A percentile compares a stretch with the other conserved stretches of the same genome.
phyloP scores from a whole-genome alignment of 768 basidiomycete species.

The Leccinum sublutescens region DNA sequence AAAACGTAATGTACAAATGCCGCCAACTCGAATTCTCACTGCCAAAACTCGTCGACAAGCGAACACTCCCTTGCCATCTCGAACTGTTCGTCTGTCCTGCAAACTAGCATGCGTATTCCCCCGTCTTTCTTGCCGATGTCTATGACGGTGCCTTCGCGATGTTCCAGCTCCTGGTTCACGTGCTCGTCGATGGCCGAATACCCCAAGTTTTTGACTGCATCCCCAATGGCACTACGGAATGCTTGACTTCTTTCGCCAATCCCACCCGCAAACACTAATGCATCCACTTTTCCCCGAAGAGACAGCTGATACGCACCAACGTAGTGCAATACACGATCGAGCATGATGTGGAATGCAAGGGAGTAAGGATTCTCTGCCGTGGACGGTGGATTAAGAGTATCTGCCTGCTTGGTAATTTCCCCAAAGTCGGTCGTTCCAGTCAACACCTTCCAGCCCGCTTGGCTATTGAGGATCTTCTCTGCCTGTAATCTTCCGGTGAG shows the following conservation, averaged over 20 bases:
- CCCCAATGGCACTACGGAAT: constrained; percentile 57
- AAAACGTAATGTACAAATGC: background rate
- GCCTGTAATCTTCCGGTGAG: constrained; percentile 40
- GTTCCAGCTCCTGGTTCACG: constrained; percentile 44
- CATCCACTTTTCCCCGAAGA: constrained; percentile 66
- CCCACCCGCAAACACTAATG: constrained; percentile 82
- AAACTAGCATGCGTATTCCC: constrained; percentile 49
- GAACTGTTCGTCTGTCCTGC: constrained; percentile 64
- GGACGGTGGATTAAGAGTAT: constrained; percentile 20
- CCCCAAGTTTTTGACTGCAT: constrained; percentile 54
- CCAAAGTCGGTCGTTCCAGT: constrained; percentile 84
- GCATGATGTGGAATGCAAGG: constrained; percentile 60
- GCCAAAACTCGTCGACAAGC: constrained; percentile 16
- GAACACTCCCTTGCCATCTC: constrained; percentile 48
- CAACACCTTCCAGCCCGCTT: constrained; percentile 76
- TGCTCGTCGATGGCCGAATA: constrained; percentile 47
- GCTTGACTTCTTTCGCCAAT: constrained; percentile 76
- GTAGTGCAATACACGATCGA: constrained; percentile 72
- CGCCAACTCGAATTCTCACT: constrained; percentile 5
- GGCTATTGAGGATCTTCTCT: constrained; percentile 70
- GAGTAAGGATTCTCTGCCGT: constrained; percentile 38
- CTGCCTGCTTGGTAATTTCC: constrained; percentile 51
- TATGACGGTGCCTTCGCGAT: constrained; percentile 40
- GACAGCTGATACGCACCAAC: constrained; percentile 76
- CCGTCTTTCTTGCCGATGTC: constrained; percentile 40